Evolutionary conservation across 2,329 filamentous ascomycete species (phyloP).

Genomic region (Paecilomyces sp.): DNA sequence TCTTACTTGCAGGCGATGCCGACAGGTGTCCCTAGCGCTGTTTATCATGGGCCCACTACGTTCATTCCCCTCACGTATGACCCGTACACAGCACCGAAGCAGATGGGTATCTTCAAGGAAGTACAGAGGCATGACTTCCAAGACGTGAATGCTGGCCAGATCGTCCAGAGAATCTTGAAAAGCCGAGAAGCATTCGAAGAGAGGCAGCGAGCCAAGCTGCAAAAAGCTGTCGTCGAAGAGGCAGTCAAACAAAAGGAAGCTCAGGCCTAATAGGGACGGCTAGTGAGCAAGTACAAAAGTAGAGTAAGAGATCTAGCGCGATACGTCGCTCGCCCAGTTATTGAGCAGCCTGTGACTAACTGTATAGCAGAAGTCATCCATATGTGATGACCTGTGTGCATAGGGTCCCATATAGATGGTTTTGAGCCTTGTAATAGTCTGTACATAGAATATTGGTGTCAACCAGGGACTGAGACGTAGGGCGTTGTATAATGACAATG

Average conservation of each 20-base stretch:
- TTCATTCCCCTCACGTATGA: conserved; percentile 76
- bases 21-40: conserved; percentile 64
- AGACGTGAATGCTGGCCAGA: conserved; percentile 84
- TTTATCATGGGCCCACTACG: conserved; percentile 93
- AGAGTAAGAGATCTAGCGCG: background rate
- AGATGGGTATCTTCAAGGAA: conserved; percentile 76
- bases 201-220: conserved; percentile 79
- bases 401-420: background rate
- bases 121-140: conserved; percentile 72
- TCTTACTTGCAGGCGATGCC: conserved; percentile 70
- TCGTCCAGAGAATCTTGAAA: conserved; percentile 83
- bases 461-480: background rate
- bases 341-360: background rate
- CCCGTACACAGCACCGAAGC: conserved; percentile 72
- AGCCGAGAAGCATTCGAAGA: conserved; percentile 85
- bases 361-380: background rate
- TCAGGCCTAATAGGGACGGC: background rate
- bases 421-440: background rate
- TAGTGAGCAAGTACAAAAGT: background rate
- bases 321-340: background rate
- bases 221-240: conserved; percentile 73
- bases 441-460: background rate
- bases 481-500: background rate
- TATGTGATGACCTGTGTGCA: background rate
- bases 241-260: conserved; percentile 6